phyloP scores from a whole-genome alignment of 352 stramenopile genomes.

The Phytophthora podocarpi region DNA sequence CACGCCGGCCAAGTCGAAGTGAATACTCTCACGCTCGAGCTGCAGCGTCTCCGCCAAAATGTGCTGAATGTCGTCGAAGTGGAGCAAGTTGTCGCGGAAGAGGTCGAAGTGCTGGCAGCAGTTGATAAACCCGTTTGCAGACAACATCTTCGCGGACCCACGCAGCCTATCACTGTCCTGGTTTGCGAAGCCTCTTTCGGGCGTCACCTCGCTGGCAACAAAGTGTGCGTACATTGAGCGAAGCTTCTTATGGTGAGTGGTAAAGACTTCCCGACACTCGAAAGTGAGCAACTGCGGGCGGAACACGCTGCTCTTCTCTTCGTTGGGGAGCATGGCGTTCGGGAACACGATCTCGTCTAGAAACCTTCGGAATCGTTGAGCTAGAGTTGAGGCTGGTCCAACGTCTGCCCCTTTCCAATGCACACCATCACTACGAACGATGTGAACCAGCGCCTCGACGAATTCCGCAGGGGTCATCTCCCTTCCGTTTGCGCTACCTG shows the following conservation, averaged over 20 bases:
- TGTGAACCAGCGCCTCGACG: slow-evolving; percentile 64
- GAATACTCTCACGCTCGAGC: slow-evolving; percentile 63
- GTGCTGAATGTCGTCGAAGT: slow-evolving; percentile 68
- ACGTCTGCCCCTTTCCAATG: slow-evolving; percentile 11
- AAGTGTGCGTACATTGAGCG: slow-evolving; percentile 53
- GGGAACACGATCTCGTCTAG: slow-evolving; percentile 61
- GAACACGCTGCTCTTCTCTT: slow-evolving; percentile 58
- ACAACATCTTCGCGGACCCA: slow-evolving; percentile 45
- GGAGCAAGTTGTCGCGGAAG: slow-evolving; percentile 61
- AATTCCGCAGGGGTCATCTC: slow-evolving; percentile 77
- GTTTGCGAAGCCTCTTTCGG: background rate
- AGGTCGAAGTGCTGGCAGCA: slow-evolving; percentile 60
- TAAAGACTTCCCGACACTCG: slow-evolving; percentile 60
- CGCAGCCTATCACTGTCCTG: slow-evolving; percentile 12
- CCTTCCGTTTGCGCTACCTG: background rate
- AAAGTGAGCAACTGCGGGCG: slow-evolving; percentile 46
- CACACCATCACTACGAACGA: slow-evolving; percentile 49
- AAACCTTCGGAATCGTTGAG: slow-evolving; percentile 49
- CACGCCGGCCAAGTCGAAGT: slow-evolving; percentile 24
- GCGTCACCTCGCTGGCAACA: slow-evolving; percentile 19
- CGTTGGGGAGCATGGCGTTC: slow-evolving; percentile 50
- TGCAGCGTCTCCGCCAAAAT: slow-evolving; percentile 64
- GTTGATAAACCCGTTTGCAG: slow-evolving; percentile 48
- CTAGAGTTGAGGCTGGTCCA: slow-evolving; percentile 21
- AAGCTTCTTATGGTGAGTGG: slow-evolving; percentile 53